Conservation (phyloP, 805 yeast species). For the Wickerhamiella spandovensis region DNA sequence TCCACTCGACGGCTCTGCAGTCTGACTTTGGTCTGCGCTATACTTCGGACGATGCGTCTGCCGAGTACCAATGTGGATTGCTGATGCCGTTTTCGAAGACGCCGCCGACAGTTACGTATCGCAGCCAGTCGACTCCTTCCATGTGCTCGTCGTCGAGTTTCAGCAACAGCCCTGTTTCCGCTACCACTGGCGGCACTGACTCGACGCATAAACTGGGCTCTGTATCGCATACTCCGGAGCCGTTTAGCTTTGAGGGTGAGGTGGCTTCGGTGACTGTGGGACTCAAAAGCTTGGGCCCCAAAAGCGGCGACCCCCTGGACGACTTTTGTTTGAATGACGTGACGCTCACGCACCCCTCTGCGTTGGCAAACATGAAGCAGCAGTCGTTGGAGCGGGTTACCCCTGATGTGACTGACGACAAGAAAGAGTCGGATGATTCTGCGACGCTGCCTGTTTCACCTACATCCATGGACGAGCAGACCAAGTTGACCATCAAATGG, state of each 20-base stretch:
- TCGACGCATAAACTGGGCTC: not conserved
- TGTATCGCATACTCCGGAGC: not conserved
- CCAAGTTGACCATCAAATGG: constrained; percentile 2
- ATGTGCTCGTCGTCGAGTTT: not conserved
- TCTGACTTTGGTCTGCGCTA: constrained; percentile 15
- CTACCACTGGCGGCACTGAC: not conserved
- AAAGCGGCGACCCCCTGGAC: not conserved
- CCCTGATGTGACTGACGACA: not conserved
- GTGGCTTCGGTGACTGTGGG: no score
- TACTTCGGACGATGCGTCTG: constrained; percentile 8
- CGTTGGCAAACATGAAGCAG: not conserved
- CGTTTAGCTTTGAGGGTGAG: not conserved
- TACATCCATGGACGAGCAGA: not conserved
- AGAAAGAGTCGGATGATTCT: not conserved
- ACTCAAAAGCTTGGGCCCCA: not conserved
- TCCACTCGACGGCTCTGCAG: constrained; percentile 12
- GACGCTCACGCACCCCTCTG: not conserved
- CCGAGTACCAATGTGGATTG: constrained; percentile 13
- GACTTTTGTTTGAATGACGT: not conserved
- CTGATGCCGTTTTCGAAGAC: constrained; percentile 15
- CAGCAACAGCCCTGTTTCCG: not conserved
- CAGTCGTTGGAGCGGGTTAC: not conserved
- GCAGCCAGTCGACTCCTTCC: not conserved
- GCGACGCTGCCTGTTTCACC: not conserved
- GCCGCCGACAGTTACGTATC: not conserved